phyloP scores from a whole-genome alignment of 1,284 basidiomycete genomes.

The Wallemia mellicola region DNA sequence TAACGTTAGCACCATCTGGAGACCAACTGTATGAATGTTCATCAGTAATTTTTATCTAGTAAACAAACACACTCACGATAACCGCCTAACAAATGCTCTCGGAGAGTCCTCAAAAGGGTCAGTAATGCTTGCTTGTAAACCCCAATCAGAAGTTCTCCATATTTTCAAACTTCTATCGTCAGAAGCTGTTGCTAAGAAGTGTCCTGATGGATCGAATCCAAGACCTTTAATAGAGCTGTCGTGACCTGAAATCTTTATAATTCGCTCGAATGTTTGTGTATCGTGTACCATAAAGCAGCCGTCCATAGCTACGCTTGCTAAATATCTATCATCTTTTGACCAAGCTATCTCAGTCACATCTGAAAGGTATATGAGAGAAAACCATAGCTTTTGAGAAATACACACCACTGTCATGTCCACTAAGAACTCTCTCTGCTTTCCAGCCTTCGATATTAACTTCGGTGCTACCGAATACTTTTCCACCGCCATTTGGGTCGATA shows the following conservation, averaged over 20 bases:
- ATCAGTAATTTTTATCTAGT: not conserved
- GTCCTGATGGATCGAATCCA: conserved; percentile 89
- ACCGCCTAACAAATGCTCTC: conserved; percentile 68
- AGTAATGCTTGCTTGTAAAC: conserved; percentile 44
- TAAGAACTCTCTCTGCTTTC: conserved; percentile 69
- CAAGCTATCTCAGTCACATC: conserved; percentile 91
- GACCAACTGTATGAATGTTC: conserved; percentile 43
- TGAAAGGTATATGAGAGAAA: conserved; percentile 12
- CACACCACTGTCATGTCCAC: conserved; percentile 69
- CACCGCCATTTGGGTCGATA: conserved; percentile 58
- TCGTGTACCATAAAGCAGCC: conserved; percentile 79
- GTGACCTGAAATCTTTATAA: conserved; percentile 59
- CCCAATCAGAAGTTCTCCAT: conserved; percentile 84
- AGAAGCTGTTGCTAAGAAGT: conserved; percentile 75
- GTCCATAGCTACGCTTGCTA: conserved; percentile 83
- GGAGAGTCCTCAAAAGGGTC: conserved; percentile 84
- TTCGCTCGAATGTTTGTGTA: conserved; percentile 50
- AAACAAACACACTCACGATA: conserved; percentile 37
- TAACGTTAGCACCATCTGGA: conserved; percentile 90
- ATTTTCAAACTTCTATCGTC: conserved; percentile 90
- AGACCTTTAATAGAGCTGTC: conserved; percentile 96
- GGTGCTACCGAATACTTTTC: conserved; percentile 68
- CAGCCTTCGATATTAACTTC: conserved; percentile 91
- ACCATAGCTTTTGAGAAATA: too few species aligned
- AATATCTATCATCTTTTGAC: conserved; percentile 63